Evolutionary conservation across 352 stramenopile species (phyloP), one percentile per base, ranked within the genome.

Genomic region (Phytophthora sp.): DNA sequence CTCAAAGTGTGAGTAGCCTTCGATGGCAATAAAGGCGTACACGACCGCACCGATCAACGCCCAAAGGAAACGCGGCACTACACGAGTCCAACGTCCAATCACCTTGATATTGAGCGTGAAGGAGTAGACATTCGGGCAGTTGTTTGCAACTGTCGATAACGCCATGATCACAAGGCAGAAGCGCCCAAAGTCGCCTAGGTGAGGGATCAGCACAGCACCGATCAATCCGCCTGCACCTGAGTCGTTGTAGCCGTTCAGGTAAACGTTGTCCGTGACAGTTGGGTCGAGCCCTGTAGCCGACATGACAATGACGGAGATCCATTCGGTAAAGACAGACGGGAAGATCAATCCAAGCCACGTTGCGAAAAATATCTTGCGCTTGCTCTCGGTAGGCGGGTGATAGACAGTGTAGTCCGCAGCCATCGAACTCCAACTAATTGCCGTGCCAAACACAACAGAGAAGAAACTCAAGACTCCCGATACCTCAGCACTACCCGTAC

Each of bases 41-140:
- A 74, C 59, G 39, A 77, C 34, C 5, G 72, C 54, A 31, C 46
- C 72, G 10, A 81, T 54, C n/a, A 75, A 28, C 12, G 72, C 63
- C 64, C 69, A 81, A 4, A 81, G 24, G 28, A 71, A 71, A 1
- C 68, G 64, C 9, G 68, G 64, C 12, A 81, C 60, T 1, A 67
- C 39, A 17, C 57, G 37, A 1, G 60, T 74, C 72, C 72, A 77
- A 7, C 39, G 43, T 17, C 69, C 69, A 32, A 81, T 65, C 10
- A 81, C 72, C 51, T 81, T 69, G n/a, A 81, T 51, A 28, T 67
- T 81, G 35, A 81, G 65, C 38, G 65, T 73, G 35, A 81, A 55
- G 12, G 72, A 81, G 52, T 81, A 81, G 10, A 81, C 61, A 48
- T 81, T 81, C 9, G 72, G 64, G 52, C 65, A 81, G 65, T 81